Evolutionary conservation across 805 yeast genomes (phyloP).

Genomic region (Sugiyamaella americana): DNA sequence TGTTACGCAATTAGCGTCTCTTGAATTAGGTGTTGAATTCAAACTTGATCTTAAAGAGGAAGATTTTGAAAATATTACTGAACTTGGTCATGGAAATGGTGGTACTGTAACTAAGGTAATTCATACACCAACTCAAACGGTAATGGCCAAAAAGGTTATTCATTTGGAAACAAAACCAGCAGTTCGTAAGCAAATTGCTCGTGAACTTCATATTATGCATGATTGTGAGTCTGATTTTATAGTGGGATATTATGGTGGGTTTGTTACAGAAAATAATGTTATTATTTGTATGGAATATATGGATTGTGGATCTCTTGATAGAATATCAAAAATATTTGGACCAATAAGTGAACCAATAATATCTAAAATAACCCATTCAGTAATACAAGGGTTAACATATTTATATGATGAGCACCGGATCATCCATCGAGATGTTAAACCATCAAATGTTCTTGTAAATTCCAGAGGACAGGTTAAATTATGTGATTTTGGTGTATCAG

Average conservation of each 20-base stretch:
- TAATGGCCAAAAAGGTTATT: slow-evolving; percentile 86
- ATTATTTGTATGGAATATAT: slow-evolving; percentile 93
- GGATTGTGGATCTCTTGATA: slow-evolving; percentile 90
- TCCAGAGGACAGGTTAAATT: slow-evolving; percentile 82
- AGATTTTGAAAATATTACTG: slow-evolving; percentile 69
- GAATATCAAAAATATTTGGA: slow-evolving; percentile 56
- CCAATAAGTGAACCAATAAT: slow-evolving; percentile 63
- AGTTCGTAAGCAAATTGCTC: slow-evolving; percentile 73
- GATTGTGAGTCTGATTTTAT: slow-evolving; percentile 78
- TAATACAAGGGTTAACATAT: slow-evolving; percentile 74
- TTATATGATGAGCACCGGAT: slow-evolving; percentile 78
- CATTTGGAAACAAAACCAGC: slow-evolving; percentile 76
- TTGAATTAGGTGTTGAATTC: slow-evolving; percentile 50
- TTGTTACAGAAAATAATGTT: slow-evolving; percentile 61
- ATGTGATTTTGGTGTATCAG: slow-evolving; percentile 95
- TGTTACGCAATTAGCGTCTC: slow-evolving; percentile 39
- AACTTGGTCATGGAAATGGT: slow-evolving; percentile 88
- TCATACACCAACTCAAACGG: slow-evolving; percentile 80
- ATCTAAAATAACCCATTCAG: slow-evolving; percentile 67
- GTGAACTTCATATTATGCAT: slow-evolving; percentile 86
- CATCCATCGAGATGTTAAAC: slow-evolving; percentile 94
- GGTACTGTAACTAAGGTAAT: slow-evolving; percentile 87
- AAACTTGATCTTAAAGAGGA: slow-evolving; percentile 48
- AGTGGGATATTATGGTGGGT: slow-evolving; percentile 88
- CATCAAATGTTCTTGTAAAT: slow-evolving; percentile 85